Conservation (phyloP, 805 yeast genomes). For the Helenozyma rhizophorensis region DNA sequence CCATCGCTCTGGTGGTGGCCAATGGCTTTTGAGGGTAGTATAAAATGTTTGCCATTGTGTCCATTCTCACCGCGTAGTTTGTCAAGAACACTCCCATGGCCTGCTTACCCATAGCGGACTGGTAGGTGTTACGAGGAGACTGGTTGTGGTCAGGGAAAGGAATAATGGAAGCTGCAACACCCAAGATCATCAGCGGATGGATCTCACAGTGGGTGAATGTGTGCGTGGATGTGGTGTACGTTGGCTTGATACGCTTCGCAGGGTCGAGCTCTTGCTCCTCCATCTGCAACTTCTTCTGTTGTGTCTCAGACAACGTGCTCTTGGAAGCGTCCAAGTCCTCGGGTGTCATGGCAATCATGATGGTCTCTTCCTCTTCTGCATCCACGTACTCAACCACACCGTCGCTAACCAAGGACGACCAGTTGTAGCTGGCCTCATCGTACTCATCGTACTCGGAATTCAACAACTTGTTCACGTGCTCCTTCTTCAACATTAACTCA, state of each 20-base stretch:
- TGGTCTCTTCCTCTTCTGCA: constrained; percentile 98
- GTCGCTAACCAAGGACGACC: constrained; percentile 77
- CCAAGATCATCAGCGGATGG: constrained; percentile 97
- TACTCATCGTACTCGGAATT: constrained; percentile 61
- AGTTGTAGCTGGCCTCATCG: constrained; percentile 54
- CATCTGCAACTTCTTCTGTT: constrained; percentile 39
- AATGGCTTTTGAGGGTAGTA: constrained; percentile 97
- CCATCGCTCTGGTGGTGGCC: constrained; percentile 98
- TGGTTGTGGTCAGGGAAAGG: constrained; percentile 99
- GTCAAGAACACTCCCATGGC: constrained; percentile 99
- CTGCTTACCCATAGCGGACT: constrained; percentile 98
- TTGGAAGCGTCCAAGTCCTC: constrained; percentile 81
- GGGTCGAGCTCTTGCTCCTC: constrained; percentile 55
- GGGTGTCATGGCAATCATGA: constrained; percentile 97
- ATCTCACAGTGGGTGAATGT: constrained; percentile 98
- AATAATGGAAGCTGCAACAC: constrained; percentile 97
- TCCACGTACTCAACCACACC: constrained; percentile 96
- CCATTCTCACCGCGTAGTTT: constrained; percentile 95
- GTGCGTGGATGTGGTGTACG: constrained; percentile 48
- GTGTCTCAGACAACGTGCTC: constrained; percentile 37
- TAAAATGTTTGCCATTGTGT: constrained; percentile 96
- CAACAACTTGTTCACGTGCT: constrained; percentile 69
- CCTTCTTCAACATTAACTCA: constrained; percentile 79
- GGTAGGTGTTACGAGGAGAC: constrained; percentile 89
- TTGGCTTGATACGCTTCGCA: constrained; percentile 81